Evolutionary conservation across 2,329 filamentous ascomycete species (phyloP).

Genomic region (Emergomyces orientalis): DNA sequence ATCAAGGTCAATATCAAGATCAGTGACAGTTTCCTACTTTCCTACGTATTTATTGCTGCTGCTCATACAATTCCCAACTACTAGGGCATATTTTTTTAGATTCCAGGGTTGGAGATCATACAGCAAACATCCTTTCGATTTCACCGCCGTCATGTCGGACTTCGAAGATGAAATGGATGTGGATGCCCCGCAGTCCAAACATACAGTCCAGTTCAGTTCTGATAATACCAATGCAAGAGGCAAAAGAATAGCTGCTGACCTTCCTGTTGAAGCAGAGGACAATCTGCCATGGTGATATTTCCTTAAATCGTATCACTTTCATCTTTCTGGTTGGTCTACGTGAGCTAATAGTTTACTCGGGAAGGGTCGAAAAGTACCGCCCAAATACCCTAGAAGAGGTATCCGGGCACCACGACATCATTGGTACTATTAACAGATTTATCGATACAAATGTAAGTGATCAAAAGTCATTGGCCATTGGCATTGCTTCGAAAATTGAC

Average conservation of each 20-base stretch:
- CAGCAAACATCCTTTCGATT: neutral
- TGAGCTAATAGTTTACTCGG: constrained; percentile 15
- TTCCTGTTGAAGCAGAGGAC: constrained; percentile 89
- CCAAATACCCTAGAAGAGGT: constrained; percentile 84
- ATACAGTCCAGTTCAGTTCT: constrained; percentile 59
- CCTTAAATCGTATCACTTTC: neutral
- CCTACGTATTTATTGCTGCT: neutral
- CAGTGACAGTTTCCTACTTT: neutral
- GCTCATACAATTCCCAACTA: neutral
- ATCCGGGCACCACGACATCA: constrained; percentile 92
- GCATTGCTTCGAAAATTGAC: neutral
- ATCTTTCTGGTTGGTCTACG: neutral
- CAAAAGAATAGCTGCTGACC: constrained; percentile 83
- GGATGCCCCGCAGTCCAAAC: constrained; percentile 45
- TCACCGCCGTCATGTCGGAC: constrained; percentile 40
- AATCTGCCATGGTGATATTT: constrained; percentile 70
- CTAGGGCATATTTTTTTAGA: neutral
- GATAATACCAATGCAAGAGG: constrained; percentile 62
- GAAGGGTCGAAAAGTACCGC: constrained; percentile 92
- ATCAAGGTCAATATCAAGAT: too few relatives aligned
- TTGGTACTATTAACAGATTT: constrained; percentile 96
- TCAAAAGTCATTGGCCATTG: neutral
- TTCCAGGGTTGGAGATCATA: constrained; percentile 4
- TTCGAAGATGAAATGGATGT: constrained; percentile 60
- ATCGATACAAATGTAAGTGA: constrained; percentile 70